Percentiles rank a stretch among this genome's conserved stretches.
These are phyloP conservation scores for Akebia trifoliata DNA, from an alignment of 164 flowering plant species.

Conservation along the genomic window DNA sequence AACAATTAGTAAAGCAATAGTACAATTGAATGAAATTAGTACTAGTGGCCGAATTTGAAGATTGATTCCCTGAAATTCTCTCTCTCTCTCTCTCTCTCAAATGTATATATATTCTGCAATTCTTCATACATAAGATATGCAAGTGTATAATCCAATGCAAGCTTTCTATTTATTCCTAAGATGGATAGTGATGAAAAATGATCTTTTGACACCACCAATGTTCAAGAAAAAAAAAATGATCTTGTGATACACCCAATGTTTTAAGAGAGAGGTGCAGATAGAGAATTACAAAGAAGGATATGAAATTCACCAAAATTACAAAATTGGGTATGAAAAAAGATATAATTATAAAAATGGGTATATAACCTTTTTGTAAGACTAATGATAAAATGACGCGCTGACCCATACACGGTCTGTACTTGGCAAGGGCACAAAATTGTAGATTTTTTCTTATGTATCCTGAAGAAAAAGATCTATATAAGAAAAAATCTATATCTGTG, in stretches of 20 bases:
- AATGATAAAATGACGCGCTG: too few species aligned
- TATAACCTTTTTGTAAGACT: too few species aligned
- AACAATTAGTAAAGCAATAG: neutral
- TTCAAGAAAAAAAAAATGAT: neutral
- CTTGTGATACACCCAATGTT: too few species aligned
- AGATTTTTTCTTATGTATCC: too few species aligned
- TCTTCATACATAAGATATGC: constrained; percentile 37
- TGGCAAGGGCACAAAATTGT: too few species aligned
- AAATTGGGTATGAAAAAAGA: neutral
- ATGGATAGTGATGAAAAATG: constrained; percentile 38
- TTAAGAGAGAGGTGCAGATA: too few species aligned
- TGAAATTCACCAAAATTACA: neutral
- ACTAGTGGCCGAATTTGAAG: constrained; percentile 21
- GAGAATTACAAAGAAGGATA: too few species aligned
- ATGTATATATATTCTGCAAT: constrained; percentile 23
- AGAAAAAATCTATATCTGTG: too few species aligned
- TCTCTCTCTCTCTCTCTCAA: constrained; percentile 8
- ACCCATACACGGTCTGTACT: too few species aligned
- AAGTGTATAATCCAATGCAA: constrained; percentile 14
- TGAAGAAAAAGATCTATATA: too few species aligned
- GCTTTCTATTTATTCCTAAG: constrained; percentile 36
- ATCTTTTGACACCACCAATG: constrained; percentile 38
- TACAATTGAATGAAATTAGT: constrained; percentile 10
- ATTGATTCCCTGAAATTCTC: constrained; percentile 17
- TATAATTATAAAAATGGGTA: too few species aligned